phyloP scores from a whole-genome alignment of 2,329 filamentous ascomycete species.

The Exserohilum rostratum region DNA sequence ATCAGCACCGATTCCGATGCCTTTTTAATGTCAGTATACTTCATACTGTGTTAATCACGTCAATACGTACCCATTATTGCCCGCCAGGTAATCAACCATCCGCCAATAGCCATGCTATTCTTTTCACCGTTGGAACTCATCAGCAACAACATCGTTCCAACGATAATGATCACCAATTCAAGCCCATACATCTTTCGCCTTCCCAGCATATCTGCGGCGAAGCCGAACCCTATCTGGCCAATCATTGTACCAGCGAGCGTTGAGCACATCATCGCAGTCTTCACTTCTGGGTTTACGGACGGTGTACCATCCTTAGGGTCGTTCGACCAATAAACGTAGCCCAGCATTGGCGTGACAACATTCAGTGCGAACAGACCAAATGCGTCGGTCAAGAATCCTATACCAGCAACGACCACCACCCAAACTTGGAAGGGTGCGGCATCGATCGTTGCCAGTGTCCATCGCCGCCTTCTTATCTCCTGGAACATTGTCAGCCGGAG shows the following conservation, averaged over 20 bases:
- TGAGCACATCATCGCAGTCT: constrained; percentile 48
- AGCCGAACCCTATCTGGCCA: constrained; percentile 48
- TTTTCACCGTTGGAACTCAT: constrained; percentile 46
- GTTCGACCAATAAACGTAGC: constrained; percentile 48
- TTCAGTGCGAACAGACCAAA: constrained; percentile 51
- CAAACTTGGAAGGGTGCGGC: constrained; percentile 41
- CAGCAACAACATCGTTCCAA: constrained; percentile 48
- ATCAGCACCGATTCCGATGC: constrained; percentile 47
- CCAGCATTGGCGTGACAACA: constrained; percentile 49
- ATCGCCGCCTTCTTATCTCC: constrained; percentile 38
- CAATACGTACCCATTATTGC: constrained; percentile 46
- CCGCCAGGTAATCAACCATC: constrained; percentile 50
- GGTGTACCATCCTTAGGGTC: constrained; percentile 30
- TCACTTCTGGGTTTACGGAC: constrained; percentile 35
- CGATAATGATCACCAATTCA: constrained; percentile 50
- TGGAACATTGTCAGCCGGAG: not conserved
- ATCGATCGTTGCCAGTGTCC: constrained; percentile 44
- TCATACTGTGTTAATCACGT: too few relatives aligned
- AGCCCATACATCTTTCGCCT: constrained; percentile 50
- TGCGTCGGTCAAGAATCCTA: constrained; percentile 50
- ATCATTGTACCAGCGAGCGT: constrained; percentile 50
- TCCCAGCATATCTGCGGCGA: constrained; percentile 47
- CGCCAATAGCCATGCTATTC: constrained; percentile 46
- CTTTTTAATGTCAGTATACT: constrained; percentile 11
- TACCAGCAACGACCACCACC: constrained; percentile 49